Percentiles rank a stretch among this genome's conserved stretches.
phyloP scores from a whole-genome alignment of 2,329 filamentous ascomycete genomes.

The Botrytis byssoidea region DNA sequence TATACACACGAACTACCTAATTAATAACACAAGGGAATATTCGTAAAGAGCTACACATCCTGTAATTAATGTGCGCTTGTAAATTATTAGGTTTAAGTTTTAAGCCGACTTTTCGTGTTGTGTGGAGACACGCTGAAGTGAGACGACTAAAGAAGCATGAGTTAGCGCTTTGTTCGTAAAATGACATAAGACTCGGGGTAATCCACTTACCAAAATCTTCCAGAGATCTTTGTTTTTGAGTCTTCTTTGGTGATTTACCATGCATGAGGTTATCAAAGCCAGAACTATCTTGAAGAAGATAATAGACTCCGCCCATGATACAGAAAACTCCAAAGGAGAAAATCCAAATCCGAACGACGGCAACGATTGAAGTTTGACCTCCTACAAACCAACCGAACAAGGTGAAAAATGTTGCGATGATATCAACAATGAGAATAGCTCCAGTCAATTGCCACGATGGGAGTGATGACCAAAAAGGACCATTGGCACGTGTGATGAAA shows the following conservation, averaged over 20 bases:
- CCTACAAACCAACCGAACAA: slow-evolving; percentile 80
- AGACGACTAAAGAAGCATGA: slow-evolving; percentile 62
- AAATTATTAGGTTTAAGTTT: slow-evolving; percentile 27
- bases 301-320: slow-evolving; percentile 72
- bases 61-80: slow-evolving; percentile 16
- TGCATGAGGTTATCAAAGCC: slow-evolving; percentile 93
- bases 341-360: slow-evolving; percentile 85
- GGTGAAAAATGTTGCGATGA: slow-evolving; percentile 81
- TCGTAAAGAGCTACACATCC: slow-evolving; percentile 16
- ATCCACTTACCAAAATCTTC: slow-evolving; percentile 80
- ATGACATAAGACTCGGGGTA: slow-evolving; percentile 9
- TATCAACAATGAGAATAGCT: slow-evolving; percentile 78
- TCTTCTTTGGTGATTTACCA: slow-evolving; percentile 79
- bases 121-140: slow-evolving; percentile 83
- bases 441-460: slow-evolving; percentile 81
- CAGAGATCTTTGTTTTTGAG: slow-evolving; percentile 77
- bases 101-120: slow-evolving; percentile 88
- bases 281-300: slow-evolving; percentile 75
- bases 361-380: slow-evolving; percentile 71
- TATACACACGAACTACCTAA: slow-evolving; percentile 20
- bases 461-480: slow-evolving; percentile 86
- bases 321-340: slow-evolving; percentile 90
- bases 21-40: slow-evolving; percentile 21
- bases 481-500: slow-evolving; percentile 92
- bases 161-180: slow-evolving; percentile 47